Percentiles rank a stretch among this genome's conserved stretches.
These are phyloP conservation scores for Psidium friedrichsthalianum DNA, from an alignment of 345 rosid species.

Conservation along the genomic window DNA sequence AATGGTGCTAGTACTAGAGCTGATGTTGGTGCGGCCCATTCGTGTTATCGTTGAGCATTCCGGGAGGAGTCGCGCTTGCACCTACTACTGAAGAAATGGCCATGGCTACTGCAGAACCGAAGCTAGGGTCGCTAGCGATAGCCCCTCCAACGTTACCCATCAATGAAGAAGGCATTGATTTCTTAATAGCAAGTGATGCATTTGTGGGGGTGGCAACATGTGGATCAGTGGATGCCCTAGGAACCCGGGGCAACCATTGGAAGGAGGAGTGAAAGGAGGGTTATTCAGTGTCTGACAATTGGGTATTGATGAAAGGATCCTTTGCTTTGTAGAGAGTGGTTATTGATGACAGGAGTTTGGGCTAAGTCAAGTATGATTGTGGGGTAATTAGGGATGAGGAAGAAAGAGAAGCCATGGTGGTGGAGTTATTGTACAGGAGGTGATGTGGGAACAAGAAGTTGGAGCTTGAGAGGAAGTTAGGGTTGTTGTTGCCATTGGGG, in stretches of 20 bases:
- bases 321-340: not conserved
- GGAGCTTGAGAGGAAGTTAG: slow-evolving; percentile 16
- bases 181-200: not conserved
- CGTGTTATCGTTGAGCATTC: not conserved
- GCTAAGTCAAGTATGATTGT: slow-evolving; percentile 43
- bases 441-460: not conserved
- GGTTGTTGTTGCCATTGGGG: slow-evolving; percentile 17
- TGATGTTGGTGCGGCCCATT: not conserved
- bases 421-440: slow-evolving; percentile 2
- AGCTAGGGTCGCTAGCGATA: not conserved
- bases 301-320: not conserved
- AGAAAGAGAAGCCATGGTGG: slow-evolving; percentile 35
- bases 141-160: not conserved
- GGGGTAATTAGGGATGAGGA: slow-evolving; percentile 25
- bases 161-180: not conserved
- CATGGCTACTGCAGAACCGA: not conserved
- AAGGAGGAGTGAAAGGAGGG: not conserved
- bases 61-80: not conserved
- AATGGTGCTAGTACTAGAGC: not conserved
- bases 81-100: slow-evolving; percentile 1
- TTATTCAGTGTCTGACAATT: not conserved
- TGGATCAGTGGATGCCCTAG: not conserved
- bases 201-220: not conserved
- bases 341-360: not conserved
- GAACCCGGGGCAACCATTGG: not conserved